Conservation (phyloP, 129 eudicot species). For the Artemisia argyi region DNA sequence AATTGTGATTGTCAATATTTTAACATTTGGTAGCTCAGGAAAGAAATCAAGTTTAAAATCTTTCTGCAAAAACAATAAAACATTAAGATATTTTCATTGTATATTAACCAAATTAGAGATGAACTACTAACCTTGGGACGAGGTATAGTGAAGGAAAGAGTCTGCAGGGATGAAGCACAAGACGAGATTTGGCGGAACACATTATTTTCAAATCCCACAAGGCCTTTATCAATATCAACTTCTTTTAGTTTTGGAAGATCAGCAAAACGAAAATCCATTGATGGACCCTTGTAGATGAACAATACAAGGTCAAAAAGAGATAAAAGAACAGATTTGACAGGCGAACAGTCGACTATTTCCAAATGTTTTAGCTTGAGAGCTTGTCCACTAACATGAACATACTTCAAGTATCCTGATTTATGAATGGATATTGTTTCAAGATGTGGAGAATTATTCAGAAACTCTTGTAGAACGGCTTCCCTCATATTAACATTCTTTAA, state of each 20-base stretch:
- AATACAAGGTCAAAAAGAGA: slow-evolving; percentile 31
- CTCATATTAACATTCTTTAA: slow-evolving; percentile 40
- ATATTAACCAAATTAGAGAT: background rate
- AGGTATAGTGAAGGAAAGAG: background rate
- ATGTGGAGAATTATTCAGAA: slow-evolving; percentile 28
- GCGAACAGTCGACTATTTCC: slow-evolving; percentile 33
- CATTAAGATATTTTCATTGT: background rate
- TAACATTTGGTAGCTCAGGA: slow-evolving; percentile 40
- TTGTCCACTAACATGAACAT: slow-evolving; percentile 24
- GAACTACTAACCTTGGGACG: background rate
- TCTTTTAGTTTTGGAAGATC: slow-evolving; percentile 42
- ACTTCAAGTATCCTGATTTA: slow-evolving; percentile 25
- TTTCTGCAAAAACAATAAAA: slow-evolving; percentile 23
- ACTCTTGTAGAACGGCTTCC: slow-evolving; percentile 22
- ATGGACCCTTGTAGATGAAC: slow-evolving; percentile 37
- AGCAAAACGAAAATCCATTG: slow-evolving; percentile 18
- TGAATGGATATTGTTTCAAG: slow-evolving; percentile 33
- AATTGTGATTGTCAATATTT: slow-evolving; percentile 31
- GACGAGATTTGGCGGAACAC: slow-evolving; percentile 32
- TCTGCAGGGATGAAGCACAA: slow-evolving; percentile 29
- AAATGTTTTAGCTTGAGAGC: slow-evolving; percentile 36
- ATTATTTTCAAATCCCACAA: slow-evolving; percentile 24
- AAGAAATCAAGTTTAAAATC: slow-evolving; percentile 13
- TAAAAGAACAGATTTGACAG: slow-evolving; percentile 21
- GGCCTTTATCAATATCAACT: slow-evolving; percentile 23